Base-by-base conservation (phyloP, 805 yeast species). In the Debaryomyces maramus region DNA sequence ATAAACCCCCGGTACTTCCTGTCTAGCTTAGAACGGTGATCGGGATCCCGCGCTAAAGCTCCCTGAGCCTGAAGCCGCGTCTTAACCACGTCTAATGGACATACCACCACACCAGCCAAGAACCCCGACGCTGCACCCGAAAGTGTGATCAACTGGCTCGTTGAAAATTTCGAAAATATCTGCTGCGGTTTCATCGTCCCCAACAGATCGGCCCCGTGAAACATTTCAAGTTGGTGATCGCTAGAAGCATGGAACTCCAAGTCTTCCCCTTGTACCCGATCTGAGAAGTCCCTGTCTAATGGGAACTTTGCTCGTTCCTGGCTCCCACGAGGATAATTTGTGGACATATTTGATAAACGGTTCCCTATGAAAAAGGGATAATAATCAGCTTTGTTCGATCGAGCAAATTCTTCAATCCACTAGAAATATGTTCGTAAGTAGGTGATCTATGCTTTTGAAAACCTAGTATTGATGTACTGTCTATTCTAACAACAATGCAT, bases 81-180 rank as follows among this genome's bases (percentile, higher is more conserved):
- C 62, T 93, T 93, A 10, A 93, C 91, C 34, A 93, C 99, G 58
- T 93, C 99, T 23, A 93, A 66, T 0, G 99, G 99, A 62, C 98
- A 93, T 5, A 93, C 99, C 2, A 79, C 72, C 2, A 90, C 75
- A 0, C 98, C 98, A 0, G 97, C 82, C 6, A 87, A 56, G 49
- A 93, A 85, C 1, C 99, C 99, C 0, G 97, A 88, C n/a, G 88
- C 62, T 0, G 97, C 97, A 0, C 99, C 99, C 1, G 96, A 78
- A 0, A 85, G 52, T 5, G 98, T 93, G 10, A 85, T 80, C 24
- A 88, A 73, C 52, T 83, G 80, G 5, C 73, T 64, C 4, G 71
- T 70, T 4, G 73, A 64, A n/a, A 56, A 42, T 13, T 52, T 50
- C 3, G 56, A 26, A 15, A 65, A 36, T 20, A 55, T 39, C 3